Conservation (phyloP, 2,329 filamentous ascomycete genomes). For the Claviceps purpurea region DNA sequence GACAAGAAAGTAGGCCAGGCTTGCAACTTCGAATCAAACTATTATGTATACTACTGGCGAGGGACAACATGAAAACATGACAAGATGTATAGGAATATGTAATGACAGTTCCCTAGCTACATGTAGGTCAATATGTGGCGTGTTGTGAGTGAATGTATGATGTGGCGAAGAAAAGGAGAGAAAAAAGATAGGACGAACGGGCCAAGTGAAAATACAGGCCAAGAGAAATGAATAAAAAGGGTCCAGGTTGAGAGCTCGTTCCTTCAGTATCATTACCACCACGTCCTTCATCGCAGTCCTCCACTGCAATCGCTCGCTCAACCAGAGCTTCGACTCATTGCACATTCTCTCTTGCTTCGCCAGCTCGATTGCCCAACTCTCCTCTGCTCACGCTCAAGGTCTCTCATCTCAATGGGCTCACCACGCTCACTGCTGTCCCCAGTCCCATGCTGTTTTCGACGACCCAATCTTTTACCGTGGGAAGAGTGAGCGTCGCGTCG, state of each 20-base stretch:
- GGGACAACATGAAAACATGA: too few species aligned
- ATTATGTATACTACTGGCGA: too few species aligned
- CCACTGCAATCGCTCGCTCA: constrained; percentile 16
- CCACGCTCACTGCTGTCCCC: constrained; percentile 17
- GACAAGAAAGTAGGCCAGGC: too few species aligned
- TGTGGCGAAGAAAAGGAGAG: too few species aligned
- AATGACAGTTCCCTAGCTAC: too few species aligned
- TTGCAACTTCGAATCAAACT: too few species aligned
- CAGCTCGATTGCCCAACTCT: constrained; percentile 8
- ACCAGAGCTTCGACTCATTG: constrained; percentile 23
- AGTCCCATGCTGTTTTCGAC: constrained; percentile 13
- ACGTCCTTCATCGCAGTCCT: not conserved
- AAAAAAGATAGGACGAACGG: not conserved
- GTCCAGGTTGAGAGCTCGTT: not conserved
- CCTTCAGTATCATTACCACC: not conserved
- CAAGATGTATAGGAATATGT: too few species aligned
- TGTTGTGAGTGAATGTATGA: too few species aligned
- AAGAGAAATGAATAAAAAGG: not conserved
- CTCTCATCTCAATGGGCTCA: constrained; percentile 18
- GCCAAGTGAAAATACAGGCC: too few species aligned
- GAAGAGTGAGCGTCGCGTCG: constrained; percentile 20
- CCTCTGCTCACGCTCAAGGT: constrained; percentile 3
- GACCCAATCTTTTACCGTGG: constrained; percentile 12
- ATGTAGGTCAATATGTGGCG: too few species aligned
- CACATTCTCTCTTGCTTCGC: constrained; percentile 20